Percentiles rank a stretch among this genome's conserved stretches.
phyloP scores from a whole-genome alignment of 768 basidiomycete species.

The Lentinus brumalis region DNA sequence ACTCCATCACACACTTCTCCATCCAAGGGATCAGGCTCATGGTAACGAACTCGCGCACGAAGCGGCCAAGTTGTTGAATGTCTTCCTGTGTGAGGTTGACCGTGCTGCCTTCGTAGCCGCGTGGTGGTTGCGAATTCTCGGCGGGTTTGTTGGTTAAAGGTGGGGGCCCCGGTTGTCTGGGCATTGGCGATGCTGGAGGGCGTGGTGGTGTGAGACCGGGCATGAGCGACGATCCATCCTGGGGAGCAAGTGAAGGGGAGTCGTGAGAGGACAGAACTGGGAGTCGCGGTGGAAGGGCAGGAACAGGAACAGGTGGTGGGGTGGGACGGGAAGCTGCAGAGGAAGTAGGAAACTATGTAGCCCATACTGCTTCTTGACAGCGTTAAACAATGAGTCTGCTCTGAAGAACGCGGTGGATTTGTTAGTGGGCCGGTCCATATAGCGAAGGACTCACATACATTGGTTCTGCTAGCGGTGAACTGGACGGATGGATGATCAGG shows the following conservation, averaged over 20 bases:
- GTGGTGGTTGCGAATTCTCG: neutral
- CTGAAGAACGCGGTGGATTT: constrained; percentile 39
- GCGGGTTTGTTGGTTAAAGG: constrained; percentile 5
- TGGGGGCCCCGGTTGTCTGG: constrained; percentile 14
- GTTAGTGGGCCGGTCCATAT: neutral
- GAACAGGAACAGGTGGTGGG: constrained; percentile 71
- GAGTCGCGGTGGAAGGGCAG: constrained; percentile 64
- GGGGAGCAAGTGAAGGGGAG: constrained; percentile 29
- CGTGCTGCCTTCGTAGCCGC: constrained; percentile 25
- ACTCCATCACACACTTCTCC: constrained; percentile 91
- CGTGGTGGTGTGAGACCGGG: constrained; percentile 14
- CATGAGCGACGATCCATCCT: neutral
- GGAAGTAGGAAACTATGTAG: constrained; percentile 73
- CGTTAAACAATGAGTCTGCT: constrained; percentile 78
- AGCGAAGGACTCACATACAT: constrained; percentile 54
- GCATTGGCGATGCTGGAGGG: constrained; percentile 24
- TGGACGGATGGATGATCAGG: constrained; percentile 73
- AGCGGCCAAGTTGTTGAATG: constrained; percentile 71
- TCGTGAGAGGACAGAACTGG: constrained; percentile 51
- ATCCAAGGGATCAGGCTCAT: constrained; percentile 95
- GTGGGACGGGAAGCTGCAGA: constrained; percentile 55
- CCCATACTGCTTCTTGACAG: constrained; percentile 85
- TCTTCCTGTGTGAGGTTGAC: constrained; percentile 68
- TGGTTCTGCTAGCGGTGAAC: constrained; percentile 72
- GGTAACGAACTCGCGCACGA: constrained; percentile 84